Evolutionary conservation across 1,284 basidiomycete genomes (phyloP).

Genomic region (Cystobasidium pallidum): DNA sequence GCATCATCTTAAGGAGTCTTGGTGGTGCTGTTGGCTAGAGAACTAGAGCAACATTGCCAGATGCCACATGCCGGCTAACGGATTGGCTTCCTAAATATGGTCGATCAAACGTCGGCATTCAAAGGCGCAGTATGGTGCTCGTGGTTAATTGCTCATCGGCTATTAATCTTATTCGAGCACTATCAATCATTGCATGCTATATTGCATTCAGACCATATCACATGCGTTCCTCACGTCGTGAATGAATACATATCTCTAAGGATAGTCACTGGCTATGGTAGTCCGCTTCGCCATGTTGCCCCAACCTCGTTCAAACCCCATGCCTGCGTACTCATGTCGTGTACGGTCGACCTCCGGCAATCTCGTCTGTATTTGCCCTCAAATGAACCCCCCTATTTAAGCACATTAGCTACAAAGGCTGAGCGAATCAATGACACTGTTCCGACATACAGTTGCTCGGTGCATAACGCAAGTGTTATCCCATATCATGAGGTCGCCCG

Average conservation of each 20-base stretch:
- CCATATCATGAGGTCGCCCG: slow-evolving; percentile 2
- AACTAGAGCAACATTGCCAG: too few relatives aligned
- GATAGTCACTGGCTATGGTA: not conserved
- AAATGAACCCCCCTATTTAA: not conserved
- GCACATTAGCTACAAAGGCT: not conserved
- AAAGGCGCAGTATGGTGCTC: too few relatives aligned
- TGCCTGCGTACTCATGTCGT: not conserved
- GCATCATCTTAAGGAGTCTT: slow-evolving; percentile 1
- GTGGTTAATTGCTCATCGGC: too few relatives aligned
- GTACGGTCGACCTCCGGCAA: not conserved
- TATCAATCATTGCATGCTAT: too few relatives aligned
- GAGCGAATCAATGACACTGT: not conserved
- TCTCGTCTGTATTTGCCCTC: not conserved
- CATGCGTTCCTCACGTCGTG: too few relatives aligned
- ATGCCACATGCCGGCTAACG: too few relatives aligned
- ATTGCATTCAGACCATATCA: too few relatives aligned
- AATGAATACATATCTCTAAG: too few relatives aligned
- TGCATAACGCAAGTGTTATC: slow-evolving; percentile 1
- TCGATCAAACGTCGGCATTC: too few relatives aligned
- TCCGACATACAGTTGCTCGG: not conserved
- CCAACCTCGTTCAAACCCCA: slow-evolving; percentile 1
- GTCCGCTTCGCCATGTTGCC: slow-evolving; percentile 8
- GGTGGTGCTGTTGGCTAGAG: not conserved
- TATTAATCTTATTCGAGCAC: too few relatives aligned
- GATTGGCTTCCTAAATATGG: too few relatives aligned